A percentile compares a stretch with the other conserved stretches of the same genome.
These are phyloP conservation scores for Salinomyces thailandicus DNA, from an alignment of 2,329 filamentous ascomycete genomes.

Conservation along the genomic window DNA sequence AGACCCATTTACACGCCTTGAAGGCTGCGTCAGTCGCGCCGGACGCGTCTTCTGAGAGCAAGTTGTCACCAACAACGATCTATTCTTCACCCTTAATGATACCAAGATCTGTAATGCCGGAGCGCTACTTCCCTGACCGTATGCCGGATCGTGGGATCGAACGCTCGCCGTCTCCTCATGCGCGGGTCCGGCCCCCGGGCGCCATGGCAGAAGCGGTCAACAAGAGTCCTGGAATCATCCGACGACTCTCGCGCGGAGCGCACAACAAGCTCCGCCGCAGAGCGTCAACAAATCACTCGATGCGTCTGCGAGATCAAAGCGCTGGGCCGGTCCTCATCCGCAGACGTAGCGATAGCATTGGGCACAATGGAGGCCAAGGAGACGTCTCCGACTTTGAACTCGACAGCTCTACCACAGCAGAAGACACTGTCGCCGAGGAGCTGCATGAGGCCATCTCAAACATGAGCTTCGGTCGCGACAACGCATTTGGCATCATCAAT, in stretches of 20 bases:
- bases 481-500: conserved; percentile 34
- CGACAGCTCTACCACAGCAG: conserved; percentile 43
- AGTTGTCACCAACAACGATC: conserved; percentile 15
- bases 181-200: conserved; percentile 35
- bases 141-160: conserved; percentile 27
- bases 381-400: conserved; percentile 42
- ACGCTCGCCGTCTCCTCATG: conserved; percentile 43
- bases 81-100: conserved; percentile 16
- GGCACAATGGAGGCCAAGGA: no score
- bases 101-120: conserved; percentile 15
- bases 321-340: conserved; percentile 82
- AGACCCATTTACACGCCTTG: conserved; percentile 26
- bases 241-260: conserved; percentile 73
- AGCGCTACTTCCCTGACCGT: conserved; percentile 31
- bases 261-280: conserved; percentile 61
- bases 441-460: conserved; percentile 7
- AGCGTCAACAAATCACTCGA: conserved; percentile 64
- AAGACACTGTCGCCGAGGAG: conserved; percentile 29
- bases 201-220: conserved; percentile 55
- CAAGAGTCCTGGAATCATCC: conserved; percentile 56
- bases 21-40: conserved; percentile 11
- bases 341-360: conserved; percentile 81
- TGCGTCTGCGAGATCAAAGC: conserved; percentile 68
- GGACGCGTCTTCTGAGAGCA: conserved; percentile 15
- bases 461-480: conserved; percentile 22